Conservation (phyloP, 139 green algal genomes). For the Diplosphaera chodatii region DNA sequence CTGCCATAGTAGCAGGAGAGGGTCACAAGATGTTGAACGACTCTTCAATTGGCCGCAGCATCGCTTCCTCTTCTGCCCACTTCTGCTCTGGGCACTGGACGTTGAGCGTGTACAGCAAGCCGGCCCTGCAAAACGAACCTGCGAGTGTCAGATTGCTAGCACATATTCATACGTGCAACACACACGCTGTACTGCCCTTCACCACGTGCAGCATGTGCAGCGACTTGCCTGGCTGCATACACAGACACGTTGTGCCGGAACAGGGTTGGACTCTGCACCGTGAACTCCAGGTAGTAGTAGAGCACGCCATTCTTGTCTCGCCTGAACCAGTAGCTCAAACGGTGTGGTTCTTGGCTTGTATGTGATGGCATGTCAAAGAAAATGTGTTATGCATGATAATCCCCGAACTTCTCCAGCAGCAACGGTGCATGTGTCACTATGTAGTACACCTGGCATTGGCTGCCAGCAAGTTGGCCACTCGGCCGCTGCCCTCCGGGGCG, state of each 20-base stretch:
- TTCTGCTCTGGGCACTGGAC: conserved; percentile 49
- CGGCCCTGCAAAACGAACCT: conserved; percentile 24
- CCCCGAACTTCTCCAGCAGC: too few relatives aligned
- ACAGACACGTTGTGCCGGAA: conserved; percentile 80
- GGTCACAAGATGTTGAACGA: not conserved
- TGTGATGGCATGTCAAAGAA: too few relatives aligned
- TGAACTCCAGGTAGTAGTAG: conserved; percentile 83
- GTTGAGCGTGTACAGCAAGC: conserved; percentile 73
- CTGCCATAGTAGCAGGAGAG: too few relatives aligned
- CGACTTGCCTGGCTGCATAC: conserved; percentile 38
- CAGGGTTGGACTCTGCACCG: conserved; percentile 46
- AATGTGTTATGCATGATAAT: too few relatives aligned
- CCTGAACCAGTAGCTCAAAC: too few relatives aligned
- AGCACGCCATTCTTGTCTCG: conserved; percentile 21
- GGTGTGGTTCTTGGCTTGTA: too few relatives aligned
- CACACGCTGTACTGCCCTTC: too few relatives aligned
- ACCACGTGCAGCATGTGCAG: too few relatives aligned
- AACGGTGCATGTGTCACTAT: too few relatives aligned
- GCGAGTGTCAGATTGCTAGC: too few relatives aligned
- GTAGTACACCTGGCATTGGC: conserved; percentile 31
- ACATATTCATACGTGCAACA: too few relatives aligned
- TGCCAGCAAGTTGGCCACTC: conserved; percentile 44
- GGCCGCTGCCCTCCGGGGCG: conserved; percentile 32
- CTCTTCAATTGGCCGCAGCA: not conserved
- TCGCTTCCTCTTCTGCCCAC: conserved; percentile 32